These are phyloP conservation scores for Sclerotinia nivalis DNA, from an alignment of 2,329 filamentous ascomycete species.

Conservation along the genomic window DNA sequence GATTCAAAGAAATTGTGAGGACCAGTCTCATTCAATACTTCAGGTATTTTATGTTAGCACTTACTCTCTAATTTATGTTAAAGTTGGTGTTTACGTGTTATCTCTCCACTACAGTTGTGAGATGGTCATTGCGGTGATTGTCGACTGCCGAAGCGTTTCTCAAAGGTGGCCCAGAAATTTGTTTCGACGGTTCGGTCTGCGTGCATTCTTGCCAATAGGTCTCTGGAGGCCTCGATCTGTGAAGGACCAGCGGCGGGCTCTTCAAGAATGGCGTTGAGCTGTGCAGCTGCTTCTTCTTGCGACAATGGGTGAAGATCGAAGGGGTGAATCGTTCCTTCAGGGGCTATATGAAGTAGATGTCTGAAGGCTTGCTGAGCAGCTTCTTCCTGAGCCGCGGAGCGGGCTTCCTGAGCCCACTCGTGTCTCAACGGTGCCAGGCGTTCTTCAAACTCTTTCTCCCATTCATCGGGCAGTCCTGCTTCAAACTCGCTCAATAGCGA, in stretches of 20 bases:
- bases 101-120: too few species aligned
- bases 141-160: background rate
- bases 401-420: background rate
- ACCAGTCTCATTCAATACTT: background rate
- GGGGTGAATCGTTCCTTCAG: too few species aligned
- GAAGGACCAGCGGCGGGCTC: accelerated
- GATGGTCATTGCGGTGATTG: background rate
- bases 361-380: background rate
- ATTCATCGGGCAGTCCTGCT: background rate
- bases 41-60: background rate
- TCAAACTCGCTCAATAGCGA: accelerated
- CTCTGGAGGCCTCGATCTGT: background rate
- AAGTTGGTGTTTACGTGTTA: background rate
- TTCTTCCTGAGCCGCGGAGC: background rate
- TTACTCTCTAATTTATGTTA: background rate
- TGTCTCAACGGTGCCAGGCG: background rate
- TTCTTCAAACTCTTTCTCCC: background rate
- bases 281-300: too few species aligned
- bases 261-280: background rate
- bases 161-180: background rate
- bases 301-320: background rate
- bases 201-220: background rate
- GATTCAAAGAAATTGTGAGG: background rate
- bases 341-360: background rate
- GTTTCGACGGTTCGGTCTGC: background rate